Base-by-base conservation (phyloP, 1,139 yeast genomes). In the Debaryomyces psychrophilus region DNA sequence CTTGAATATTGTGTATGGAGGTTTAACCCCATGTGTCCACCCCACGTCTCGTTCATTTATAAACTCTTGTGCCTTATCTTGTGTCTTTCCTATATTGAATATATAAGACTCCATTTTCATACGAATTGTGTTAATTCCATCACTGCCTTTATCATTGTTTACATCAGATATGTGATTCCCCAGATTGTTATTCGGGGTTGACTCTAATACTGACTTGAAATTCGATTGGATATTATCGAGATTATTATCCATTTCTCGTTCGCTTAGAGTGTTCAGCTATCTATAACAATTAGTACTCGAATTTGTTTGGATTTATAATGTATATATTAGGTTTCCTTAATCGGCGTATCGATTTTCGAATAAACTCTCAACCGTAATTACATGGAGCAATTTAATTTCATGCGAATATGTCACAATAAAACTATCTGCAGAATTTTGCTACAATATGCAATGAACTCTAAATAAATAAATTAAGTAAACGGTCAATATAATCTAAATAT, bases 11-110 rank as follows among this genome's bases (percentile, higher is more conserved):
- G 68, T 50, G 41, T 53, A 57, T 3, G 76, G 76, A 1, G 61
- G 54, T n/a, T 46, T 41, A 15, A 61, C 58, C 0, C 68, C 69
- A 45, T 69, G 71, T 11, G 35, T 53, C 75, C 75, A 71, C n/a
- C 55, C 58, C 22, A 42, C 41, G 5, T 43, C 27, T 34, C 52
- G 43, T 2, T 39, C 35, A 12, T 48, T 34, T 12, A 49, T 22
- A 41, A 50, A 50, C 14, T 43, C 47, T 26, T 22, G 26, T 12
- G 39, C 40, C 18, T 22, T 37, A 2, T 31, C 33, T 12, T 34
- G 26, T 8, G 12, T 29, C 11, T 12, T 28, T 15, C 34, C 35
- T n/a, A 38, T 38, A 7, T 22, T 25, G 9, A 38, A 38, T 12
- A 38, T 18, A 18, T 38, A 35, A 9, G 33, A 26, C 8, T 28